A percentile compares a stretch with the other conserved stretches of the same genome.
These are phyloP conservation scores for Microthlaspi erraticum DNA, from an alignment of 345 rosid species.

Conservation along the genomic window DNA sequence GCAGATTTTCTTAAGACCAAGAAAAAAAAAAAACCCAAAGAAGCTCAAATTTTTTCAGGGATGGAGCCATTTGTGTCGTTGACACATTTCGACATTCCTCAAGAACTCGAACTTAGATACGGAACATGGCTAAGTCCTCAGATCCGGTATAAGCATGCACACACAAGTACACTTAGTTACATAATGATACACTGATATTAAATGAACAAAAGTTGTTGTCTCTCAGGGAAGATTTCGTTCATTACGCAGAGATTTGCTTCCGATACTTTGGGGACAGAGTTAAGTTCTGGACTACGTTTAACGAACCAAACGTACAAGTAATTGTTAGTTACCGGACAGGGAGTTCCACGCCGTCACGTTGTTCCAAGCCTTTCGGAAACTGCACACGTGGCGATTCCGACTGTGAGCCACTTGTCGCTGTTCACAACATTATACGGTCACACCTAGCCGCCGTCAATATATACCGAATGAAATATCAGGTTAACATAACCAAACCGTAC, in stretches of 20 bases:
- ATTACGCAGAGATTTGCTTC: slow-evolving; percentile 64
- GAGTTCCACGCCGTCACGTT: slow-evolving; percentile 60
- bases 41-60: slow-evolving; percentile 50
- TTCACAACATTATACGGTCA: slow-evolving; percentile 68
- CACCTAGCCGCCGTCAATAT: slow-evolving; percentile 59
- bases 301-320: slow-evolving; percentile 64
- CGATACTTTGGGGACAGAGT: slow-evolving; percentile 61
- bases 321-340: slow-evolving; percentile 58
- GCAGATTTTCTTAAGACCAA: slow-evolving; percentile 1
- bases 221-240: slow-evolving; percentile 65
- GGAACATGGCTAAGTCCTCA: slow-evolving; percentile 69
- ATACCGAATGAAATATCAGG: slow-evolving; percentile 64
- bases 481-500: not conserved
- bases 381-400: slow-evolving; percentile 59
- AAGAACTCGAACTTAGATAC: slow-evolving; percentile 74
- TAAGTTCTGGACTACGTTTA: slow-evolving; percentile 66
- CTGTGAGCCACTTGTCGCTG: slow-evolving; percentile 58
- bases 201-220: not conserved
- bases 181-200: not conserved
- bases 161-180: not conserved
- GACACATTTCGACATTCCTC: slow-evolving; percentile 76
- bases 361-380: slow-evolving; percentile 63
- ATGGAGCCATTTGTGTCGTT: slow-evolving; percentile 76
- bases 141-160: slow-evolving; percentile 50
- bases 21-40: not conserved